Conservation (phyloP, 192 early-diverging fungal species). For the Fimicolochytrium jonesii region DNA sequence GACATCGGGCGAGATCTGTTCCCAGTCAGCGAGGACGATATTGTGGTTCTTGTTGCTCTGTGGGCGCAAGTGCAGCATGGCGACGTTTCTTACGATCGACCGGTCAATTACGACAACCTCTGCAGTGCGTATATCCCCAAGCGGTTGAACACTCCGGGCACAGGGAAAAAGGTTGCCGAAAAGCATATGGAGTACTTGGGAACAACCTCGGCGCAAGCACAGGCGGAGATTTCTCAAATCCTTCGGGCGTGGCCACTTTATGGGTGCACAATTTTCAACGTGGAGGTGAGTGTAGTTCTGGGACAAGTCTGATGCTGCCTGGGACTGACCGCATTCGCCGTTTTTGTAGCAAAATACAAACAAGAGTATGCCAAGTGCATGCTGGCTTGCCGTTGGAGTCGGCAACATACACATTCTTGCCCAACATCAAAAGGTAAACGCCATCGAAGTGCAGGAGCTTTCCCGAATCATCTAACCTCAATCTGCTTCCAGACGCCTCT, state of each 20-base stretch:
- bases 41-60: conserved; percentile 22
- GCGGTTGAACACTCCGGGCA: neutral
- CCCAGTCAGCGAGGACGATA: conserved; percentile 34
- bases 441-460: neutral
- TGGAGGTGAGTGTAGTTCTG: conserved; percentile 28
- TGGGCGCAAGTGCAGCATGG: conserved; percentile 34
- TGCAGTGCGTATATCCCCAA: conserved; percentile 5
- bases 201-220: conserved; percentile 9
- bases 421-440: conserved; percentile 29
- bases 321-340: neutral
- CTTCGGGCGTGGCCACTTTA: conserved; percentile 34
- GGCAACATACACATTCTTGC: conserved; percentile 39
- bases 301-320: neutral
- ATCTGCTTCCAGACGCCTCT: conserved; percentile 30
- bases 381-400: conserved; percentile 41
- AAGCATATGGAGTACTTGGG: conserved; percentile 26
- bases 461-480: neutral
- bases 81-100: conserved; percentile 26
- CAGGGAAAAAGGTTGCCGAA: conserved; percentile 14
- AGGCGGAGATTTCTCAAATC: conserved; percentile 25
- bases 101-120: conserved; percentile 13
- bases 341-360: conserved; percentile 41
- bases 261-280: conserved; percentile 42
- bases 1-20: conserved; percentile 31
- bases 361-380: conserved; percentile 38